Evolutionary conservation across 495 filamentous ascomycete species (phyloP).

Genomic region (Bacidia gigantensis): DNA sequence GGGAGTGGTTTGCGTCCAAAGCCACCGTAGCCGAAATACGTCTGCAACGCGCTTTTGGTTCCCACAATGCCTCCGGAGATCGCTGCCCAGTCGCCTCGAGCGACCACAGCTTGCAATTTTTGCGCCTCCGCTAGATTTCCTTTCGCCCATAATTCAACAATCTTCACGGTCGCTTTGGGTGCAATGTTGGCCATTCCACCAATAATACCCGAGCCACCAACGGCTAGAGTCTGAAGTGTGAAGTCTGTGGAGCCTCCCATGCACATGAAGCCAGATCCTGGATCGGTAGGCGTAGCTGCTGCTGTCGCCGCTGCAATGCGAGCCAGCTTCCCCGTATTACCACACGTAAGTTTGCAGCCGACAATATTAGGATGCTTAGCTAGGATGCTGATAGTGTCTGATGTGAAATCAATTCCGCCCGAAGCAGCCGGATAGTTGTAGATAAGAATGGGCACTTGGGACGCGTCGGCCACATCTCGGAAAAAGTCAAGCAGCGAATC

Average conservation of each 20-base stretch:
- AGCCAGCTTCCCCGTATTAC: conserved; percentile 84
- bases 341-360: conserved; percentile 85
- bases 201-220: conserved; percentile 77
- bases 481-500: conserved; percentile 59
- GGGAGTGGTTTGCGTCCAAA: conserved; percentile 66
- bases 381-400: conserved; percentile 62
- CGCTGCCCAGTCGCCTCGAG: conserved; percentile 73
- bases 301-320: conserved; percentile 55
- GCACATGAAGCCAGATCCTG: conserved; percentile 48
- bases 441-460: conserved; percentile 77
- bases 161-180: conserved; percentile 57
- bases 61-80: conserved; percentile 79
- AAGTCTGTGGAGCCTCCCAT: conserved; percentile 88
- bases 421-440: conserved; percentile 89
- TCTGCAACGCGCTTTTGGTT: conserved; percentile 66
- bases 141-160: conserved; percentile 55
- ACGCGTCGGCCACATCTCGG: conserved; percentile 60
- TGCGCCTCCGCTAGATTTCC: conserved; percentile 62
- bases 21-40: conserved; percentile 66
- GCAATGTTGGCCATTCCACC: conserved; percentile 75
- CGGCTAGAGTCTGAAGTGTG: conserved; percentile 67
- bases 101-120: conserved; percentile 64
- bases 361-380: conserved; percentile 74
- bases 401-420: conserved; percentile 67
- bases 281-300: conserved; percentile 29